phyloP scores from a whole-genome alignment of 768 basidiomycete genomes.

The Boletus pseudo-olivaceus region DNA sequence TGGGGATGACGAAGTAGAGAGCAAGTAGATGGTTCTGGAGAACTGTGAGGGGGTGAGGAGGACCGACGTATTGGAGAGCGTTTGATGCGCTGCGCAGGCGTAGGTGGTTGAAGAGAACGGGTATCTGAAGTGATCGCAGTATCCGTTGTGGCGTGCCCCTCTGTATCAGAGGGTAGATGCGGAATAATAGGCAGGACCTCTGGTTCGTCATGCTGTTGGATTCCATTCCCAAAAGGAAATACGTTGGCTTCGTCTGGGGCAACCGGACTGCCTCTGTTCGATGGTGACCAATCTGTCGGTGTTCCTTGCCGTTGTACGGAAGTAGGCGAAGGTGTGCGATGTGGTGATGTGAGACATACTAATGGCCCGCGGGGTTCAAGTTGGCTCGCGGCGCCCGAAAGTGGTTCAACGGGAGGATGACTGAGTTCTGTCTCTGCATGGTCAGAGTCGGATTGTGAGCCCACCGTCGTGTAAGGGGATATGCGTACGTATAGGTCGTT shows the following conservation, averaged over 20 bases:
- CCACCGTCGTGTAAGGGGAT: neutral
- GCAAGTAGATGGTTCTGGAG: constrained; percentile 1
- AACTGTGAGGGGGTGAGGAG: constrained; percentile 3
- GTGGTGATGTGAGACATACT: neutral
- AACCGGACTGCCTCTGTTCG: constrained; percentile 19
- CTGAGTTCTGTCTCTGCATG: constrained; percentile 3
- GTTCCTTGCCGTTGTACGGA: constrained; percentile 19
- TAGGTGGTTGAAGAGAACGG: constrained; percentile 24
- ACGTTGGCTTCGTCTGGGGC: neutral
- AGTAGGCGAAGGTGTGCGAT: constrained; percentile 8
- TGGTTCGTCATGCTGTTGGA: constrained; percentile 1
- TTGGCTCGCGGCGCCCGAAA: neutral
- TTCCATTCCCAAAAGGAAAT: neutral
- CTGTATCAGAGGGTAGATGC: constrained; percentile 8
- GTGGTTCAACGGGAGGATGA: neutral
- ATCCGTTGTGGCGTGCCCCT: constrained; percentile 9
- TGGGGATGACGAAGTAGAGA: constrained; percentile 3
- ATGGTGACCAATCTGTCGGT: constrained; percentile 32
- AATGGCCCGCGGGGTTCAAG: neutral
- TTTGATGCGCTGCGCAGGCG: constrained; percentile 27
- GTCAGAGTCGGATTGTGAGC: neutral
- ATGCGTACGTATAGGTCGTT: constrained; percentile 10
- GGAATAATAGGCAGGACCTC: neutral
- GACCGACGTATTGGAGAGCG: constrained; percentile 3
- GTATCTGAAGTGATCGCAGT: constrained; percentile 4